Evolutionary conservation across 2,329 filamentous ascomycete genomes (phyloP), one percentile per base, ranked within the genome.

Genomic region (Colletotrichum sublineola): DNA sequence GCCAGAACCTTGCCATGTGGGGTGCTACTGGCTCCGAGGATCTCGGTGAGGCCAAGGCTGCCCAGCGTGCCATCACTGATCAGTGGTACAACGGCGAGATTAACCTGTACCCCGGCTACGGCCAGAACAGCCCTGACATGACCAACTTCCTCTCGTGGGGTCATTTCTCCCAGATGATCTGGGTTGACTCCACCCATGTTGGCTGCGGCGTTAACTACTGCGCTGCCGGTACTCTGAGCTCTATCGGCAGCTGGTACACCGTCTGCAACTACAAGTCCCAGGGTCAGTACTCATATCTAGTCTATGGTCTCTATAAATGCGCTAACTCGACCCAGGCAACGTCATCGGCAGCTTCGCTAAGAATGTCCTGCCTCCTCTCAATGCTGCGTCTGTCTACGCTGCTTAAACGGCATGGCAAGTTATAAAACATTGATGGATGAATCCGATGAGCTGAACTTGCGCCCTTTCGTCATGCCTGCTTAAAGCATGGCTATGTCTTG

Each of bases 61-160:
- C 94, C 74, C 89, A 90, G 66, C 86, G 88, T 75, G 90, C 92
- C 76, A 91, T 96, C 79, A 94, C 91, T 78, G 89, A 96, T 80
- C 86, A 92, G 84, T 98, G 96, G 94, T 98, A 98, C 89, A 94
- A 96, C 81, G 89, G 89, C 77, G 94, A 97, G 82, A 85, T 93
- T 77, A 79, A 80, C 74, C 86, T 86, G 71, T 77, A 79, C 40
- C 81, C 83, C 65, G 86, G 83, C 80, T 96, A 92, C 78, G 92
- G 91, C 75, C 68, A 85, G 76, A 79, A 81, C 71, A 86, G 85
- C 79, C 92, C 93, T 36, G 82, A 88, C 78, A 89, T 89, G 86
- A 77, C 79, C 80, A 81, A 88, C 81, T 94, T 95, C 80, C 84
- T 90, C 66, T 75, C 79, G 5, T 94, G 89, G 87, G 94, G 94